Evolutionary conservation across 1,139 yeast genomes (phyloP).

Genomic region (Arxiozyma heterogenica): DNA sequence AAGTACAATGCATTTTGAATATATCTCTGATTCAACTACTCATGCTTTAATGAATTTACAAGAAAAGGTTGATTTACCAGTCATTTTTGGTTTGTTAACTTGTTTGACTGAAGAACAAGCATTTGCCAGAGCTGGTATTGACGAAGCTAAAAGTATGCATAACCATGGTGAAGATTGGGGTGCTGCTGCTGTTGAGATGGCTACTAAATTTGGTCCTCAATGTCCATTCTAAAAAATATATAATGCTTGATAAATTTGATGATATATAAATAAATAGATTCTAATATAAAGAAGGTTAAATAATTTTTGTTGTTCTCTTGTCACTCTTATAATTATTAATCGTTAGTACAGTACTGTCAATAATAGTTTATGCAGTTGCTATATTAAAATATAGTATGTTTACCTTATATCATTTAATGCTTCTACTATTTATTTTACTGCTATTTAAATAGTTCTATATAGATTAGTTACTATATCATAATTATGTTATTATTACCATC

Average conservation of each 20-base stretch:
- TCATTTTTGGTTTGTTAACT: constrained; percentile 86
- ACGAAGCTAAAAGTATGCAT: constrained; percentile 57
- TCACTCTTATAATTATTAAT: background rate
- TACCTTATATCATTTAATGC: background rate
- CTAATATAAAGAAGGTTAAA: background rate
- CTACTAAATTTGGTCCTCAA: constrained; percentile 38
- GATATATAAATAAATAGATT: background rate
- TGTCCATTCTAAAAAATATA: constrained; percentile 8
- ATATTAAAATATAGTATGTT: too few relatives aligned
- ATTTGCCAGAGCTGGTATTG: constrained; percentile 82
- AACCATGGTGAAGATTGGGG: constrained; percentile 99
- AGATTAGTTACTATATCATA: background rate
- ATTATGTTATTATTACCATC: constrained; percentile 9
- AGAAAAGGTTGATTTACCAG: constrained; percentile 61
- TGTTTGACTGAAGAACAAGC: constrained; percentile 95
- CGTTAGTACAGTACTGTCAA: too few relatives aligned
- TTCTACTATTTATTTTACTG: background rate
- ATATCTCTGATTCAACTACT: constrained; percentile 85
- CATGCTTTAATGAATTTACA: constrained; percentile 79
- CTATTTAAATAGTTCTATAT: background rate
- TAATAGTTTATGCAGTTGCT: too few relatives aligned
- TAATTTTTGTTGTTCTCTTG: too few relatives aligned
- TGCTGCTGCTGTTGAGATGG: constrained; percentile 98
- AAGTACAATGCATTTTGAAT: constrained; percentile 95
- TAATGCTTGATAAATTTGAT: too few relatives aligned